Conservation (phyloP, 139 green algal genomes). For the Coelastrella sp. region DNA sequence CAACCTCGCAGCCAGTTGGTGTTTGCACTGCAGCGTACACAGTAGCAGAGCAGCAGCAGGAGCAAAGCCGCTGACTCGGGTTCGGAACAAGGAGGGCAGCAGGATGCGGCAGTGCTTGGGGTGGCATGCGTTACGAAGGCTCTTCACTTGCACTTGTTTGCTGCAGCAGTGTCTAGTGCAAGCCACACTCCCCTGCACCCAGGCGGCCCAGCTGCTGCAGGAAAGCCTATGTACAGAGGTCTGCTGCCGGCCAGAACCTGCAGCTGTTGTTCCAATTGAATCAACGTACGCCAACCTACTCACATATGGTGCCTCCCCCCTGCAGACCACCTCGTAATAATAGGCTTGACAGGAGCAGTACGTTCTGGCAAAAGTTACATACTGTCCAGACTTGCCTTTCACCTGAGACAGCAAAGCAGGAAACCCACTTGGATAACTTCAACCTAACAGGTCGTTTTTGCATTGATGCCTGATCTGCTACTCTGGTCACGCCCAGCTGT, state of each 20-base stretch:
- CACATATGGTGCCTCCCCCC: slow-evolving; percentile 67
- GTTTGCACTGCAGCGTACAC: slow-evolving; percentile 84
- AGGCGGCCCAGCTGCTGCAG: too few species aligned
- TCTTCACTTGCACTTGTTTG: too few species aligned
- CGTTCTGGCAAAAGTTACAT: slow-evolving; percentile 79
- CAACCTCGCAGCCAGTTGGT: slow-evolving; percentile 86
- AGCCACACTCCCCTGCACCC: too few species aligned
- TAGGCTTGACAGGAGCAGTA: slow-evolving; percentile 93
- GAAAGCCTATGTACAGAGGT: too few species aligned
- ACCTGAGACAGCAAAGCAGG: slow-evolving; percentile 56
- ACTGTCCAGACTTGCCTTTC: slow-evolving; percentile 63
- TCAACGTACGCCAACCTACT: background rate
- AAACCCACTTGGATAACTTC: background rate
- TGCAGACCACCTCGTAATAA: slow-evolving; percentile 81
- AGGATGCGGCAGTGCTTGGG: background rate
- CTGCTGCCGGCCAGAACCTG: background rate
- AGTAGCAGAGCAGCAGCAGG: background rate
- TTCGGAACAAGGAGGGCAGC: background rate
- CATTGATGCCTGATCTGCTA: background rate
- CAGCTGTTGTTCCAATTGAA: background rate
- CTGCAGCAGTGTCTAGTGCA: too few species aligned
- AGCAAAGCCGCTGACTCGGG: background rate
- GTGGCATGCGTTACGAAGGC: too few species aligned
- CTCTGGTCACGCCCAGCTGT: background rate
- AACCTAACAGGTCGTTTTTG: background rate